Conservation (phyloP, 306 rosid species). For the Purshia tridentata region DNA sequence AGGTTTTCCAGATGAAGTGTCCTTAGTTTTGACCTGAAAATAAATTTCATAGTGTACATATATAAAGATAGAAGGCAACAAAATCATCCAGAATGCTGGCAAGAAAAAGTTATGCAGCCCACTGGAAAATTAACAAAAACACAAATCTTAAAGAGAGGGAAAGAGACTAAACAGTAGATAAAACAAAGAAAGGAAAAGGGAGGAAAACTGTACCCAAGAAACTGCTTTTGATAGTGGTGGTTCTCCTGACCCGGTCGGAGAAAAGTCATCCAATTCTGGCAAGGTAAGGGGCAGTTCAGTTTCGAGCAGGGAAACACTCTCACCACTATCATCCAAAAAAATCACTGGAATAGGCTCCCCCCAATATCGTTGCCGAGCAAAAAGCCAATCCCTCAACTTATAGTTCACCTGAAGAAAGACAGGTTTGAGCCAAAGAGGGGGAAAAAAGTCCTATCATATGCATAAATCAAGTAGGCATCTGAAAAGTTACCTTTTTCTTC, state of each 20-base stretch:
- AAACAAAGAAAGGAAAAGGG: not conserved
- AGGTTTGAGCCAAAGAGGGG: slow-evolving; percentile 4
- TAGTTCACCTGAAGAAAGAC: slow-evolving; percentile 68
- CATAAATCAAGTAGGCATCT: not conserved
- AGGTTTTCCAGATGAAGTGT: slow-evolving; percentile 73
- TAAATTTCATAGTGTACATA: not conserved
- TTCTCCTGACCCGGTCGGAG: slow-evolving; percentile 95
- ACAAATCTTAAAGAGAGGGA: slow-evolving; percentile 4
- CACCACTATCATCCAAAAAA: slow-evolving; percentile 70
- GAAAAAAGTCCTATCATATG: slow-evolving; percentile 20
- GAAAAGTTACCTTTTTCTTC: slow-evolving; percentile 66
- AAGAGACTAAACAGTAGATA: slow-evolving; percentile 1
- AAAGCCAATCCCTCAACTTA: slow-evolving; percentile 98
- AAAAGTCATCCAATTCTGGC: slow-evolving; percentile 95
- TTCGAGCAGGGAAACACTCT: slow-evolving; percentile 68
- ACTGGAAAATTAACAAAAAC: not conserved
- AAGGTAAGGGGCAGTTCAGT: slow-evolving; percentile 81
- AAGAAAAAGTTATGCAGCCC: not conserved
- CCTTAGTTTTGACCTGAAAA: slow-evolving; percentile 62
- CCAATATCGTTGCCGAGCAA: slow-evolving; percentile 99
- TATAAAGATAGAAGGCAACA: slow-evolving; percentile 12
- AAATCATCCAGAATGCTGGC: not conserved
- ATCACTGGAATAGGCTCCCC: slow-evolving; percentile 98
- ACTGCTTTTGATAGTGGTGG: slow-evolving; percentile 88
- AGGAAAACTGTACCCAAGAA: slow-evolving; percentile 64